Evolutionary conservation across 257 asterid species (phyloP), one percentile per base, ranked within the genome.

Genomic region (Solanum gandarillasii): DNA sequence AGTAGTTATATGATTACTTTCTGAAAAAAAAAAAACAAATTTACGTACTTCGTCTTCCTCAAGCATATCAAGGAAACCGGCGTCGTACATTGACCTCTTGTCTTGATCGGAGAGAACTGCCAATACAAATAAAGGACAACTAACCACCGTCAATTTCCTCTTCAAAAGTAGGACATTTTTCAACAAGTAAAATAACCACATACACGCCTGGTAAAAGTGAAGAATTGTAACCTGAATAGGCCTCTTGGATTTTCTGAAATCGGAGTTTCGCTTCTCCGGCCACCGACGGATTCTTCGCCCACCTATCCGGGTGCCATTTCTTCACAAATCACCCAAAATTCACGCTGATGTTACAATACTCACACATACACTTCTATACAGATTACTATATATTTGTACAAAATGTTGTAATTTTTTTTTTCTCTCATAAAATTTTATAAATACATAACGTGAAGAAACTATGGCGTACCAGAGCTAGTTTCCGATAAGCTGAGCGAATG

Each of bases 41-140:
- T 20, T 34, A 86, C 95, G 90, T 90, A 94, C 99, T 93, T 95
- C 98, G 34, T 95, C 99, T 89, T 94, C 95, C 41, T 95, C 98
- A 36, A 95, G 89, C 87, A 96, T 93, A 91, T 94, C 95, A 29
- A 96, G 98, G 88, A 95, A 94, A 36, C 99, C 98, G 34, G 96
- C 96, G 88, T 95, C 98, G 91, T 96, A 95, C 94, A 96, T 92
- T 91, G 99, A 92, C 87, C 98, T 93, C 96, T 94, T 95, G 89
- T 91, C 98, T 88, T 92, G 88, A 83, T 96, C 98, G 27, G 98
- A 96, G 79, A 96, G 91, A 29, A 95, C 98, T 95, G 93, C 88
- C 87, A 90, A 88, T 82, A 88, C 34, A 82, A 73, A 78, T 76
- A 60, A 85, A 52, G 71, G 72, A 75, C 27, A 86, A 83, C 31